These are phyloP conservation scores for Mucor circinelloides DNA, from an alignment of 371 early-diverging fungal genomes.

Conservation along the genomic window DNA sequence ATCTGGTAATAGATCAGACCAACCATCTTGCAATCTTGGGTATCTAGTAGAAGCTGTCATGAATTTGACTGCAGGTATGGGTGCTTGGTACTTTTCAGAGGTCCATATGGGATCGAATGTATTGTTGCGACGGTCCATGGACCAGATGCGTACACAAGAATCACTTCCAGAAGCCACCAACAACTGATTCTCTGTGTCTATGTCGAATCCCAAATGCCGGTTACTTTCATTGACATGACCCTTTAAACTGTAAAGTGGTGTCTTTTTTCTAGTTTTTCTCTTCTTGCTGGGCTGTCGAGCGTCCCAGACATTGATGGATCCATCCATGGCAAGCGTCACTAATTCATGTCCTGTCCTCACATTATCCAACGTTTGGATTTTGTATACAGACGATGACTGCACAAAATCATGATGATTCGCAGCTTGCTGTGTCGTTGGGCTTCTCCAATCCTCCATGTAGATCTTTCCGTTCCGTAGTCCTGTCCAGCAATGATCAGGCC, in stretches of 20 bases:
- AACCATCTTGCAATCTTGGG: constrained; percentile 16
- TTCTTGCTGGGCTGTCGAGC: constrained; percentile 7
- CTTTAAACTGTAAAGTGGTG: constrained; percentile 17
- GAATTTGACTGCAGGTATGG: constrained; percentile 28
- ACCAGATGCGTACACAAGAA: constrained; percentile 33
- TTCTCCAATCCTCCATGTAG: constrained; percentile 11
- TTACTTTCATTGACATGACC: constrained; percentile 28
- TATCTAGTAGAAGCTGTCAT: neutral
- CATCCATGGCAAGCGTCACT: constrained; percentile 22
- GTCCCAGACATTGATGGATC: constrained; percentile 33
- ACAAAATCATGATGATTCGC: neutral
- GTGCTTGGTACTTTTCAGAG: constrained; percentile 13
- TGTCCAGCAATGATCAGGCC: constrained; percentile 15
- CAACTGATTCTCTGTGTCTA: constrained; percentile 17
- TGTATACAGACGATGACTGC: constrained; percentile 23
- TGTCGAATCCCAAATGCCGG: constrained; percentile 24
- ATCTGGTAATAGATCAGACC: constrained; percentile 1
- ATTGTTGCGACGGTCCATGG: constrained; percentile 1
- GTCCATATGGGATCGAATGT: constrained; percentile 26
- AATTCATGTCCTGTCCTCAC: constrained; percentile 10
- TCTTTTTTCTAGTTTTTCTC: neutral
- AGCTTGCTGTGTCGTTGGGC: neutral
- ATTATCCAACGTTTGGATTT: constrained; percentile 16
- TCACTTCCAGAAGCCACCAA: constrained; percentile 26
- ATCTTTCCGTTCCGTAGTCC: constrained; percentile 30